These are phyloP conservation scores for Ceratopteris richardii DNA, from an alignment of 75 land plant species.

Conservation along the genomic window DNA sequence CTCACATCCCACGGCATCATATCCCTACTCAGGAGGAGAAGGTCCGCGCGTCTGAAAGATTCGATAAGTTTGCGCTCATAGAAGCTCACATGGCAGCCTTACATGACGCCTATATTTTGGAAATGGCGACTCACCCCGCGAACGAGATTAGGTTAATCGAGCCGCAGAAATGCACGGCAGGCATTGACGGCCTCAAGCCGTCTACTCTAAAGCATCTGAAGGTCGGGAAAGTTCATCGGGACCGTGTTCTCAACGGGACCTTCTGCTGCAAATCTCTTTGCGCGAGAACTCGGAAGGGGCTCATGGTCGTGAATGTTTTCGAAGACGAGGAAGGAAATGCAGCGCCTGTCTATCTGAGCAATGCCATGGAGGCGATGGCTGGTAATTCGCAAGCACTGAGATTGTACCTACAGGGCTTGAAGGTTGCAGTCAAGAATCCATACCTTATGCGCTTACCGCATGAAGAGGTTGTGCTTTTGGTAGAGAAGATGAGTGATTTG, in stretches of 20 bases:
- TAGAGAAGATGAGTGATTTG: conserved; percentile 15
- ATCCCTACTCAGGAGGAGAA: conserved; percentile 14
- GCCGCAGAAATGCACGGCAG: conserved; percentile 2
- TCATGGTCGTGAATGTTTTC: conserved; percentile 10
- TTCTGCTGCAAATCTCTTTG: conserved; percentile 14
- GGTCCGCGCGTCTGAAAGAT: conserved; percentile 14
- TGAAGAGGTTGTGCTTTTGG: conserved; percentile 17
- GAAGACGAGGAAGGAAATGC: conserved; percentile 17
- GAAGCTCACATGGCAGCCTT: conserved; percentile 20
- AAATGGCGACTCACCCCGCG: conserved; percentile 4
- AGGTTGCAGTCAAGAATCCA: conserved; percentile 24
- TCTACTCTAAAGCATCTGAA: conserved; percentile 14
- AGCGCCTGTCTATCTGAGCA: conserved; percentile 9
- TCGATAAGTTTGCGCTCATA: conserved; percentile 11
- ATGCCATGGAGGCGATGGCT: conserved; percentile 11
- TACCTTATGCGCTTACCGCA: conserved; percentile 19
- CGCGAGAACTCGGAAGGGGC: background rate
- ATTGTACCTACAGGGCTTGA: conserved; percentile 15
- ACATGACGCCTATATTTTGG: conserved; percentile 21
- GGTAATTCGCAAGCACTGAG: conserved; percentile 15
- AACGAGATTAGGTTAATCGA: conserved; percentile 6
- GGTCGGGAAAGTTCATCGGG: conserved; percentile 22
- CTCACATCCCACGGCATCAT: background rate
- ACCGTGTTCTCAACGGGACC: conserved; percentile 14
- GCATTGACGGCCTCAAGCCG: conserved; percentile 14